phyloP scores from a whole-genome alignment of 176 grass and related monocot species.

The Carex scoparia region DNA sequence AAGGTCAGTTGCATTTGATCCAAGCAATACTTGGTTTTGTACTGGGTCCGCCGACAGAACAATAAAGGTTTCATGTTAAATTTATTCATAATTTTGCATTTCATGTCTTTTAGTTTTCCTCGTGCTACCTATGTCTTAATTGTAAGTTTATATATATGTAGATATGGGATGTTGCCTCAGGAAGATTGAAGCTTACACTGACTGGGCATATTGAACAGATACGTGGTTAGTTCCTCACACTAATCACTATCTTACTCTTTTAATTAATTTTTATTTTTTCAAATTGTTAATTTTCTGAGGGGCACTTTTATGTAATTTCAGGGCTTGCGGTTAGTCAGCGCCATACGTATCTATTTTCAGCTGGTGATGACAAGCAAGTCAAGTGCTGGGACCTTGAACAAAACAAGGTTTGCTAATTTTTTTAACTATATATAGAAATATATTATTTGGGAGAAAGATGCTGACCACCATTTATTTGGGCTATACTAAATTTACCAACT shows the following conservation, averaged over 20 bases:
- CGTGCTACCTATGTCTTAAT: background rate
- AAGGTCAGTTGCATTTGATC: conserved; percentile 89
- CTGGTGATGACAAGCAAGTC: conserved; percentile 99
- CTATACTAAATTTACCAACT: too few relatives aligned
- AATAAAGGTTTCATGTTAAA: conserved; percentile 59
- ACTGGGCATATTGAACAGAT: conserved; percentile 97
- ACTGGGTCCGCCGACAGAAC: conserved; percentile 89
- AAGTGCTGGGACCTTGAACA: conserved; percentile 99
- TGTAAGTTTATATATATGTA: conserved; percentile 32
- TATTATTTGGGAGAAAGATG: background rate
- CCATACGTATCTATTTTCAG: conserved; percentile 97
- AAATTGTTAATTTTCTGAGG: conserved; percentile 6
- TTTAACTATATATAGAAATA: background rate
- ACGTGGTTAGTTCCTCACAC: conserved; percentile 49
- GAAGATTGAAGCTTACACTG: conserved; percentile 89
- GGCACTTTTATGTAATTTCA: conserved; percentile 31
- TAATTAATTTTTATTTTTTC: background rate
- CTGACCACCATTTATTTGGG: background rate
- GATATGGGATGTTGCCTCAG: conserved; percentile 99
- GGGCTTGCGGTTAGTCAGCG: conserved; percentile 91
- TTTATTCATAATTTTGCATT: background rate
- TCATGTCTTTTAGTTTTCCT: background rate
- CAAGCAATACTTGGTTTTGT: conserved; percentile 91
- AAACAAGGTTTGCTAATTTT: conserved; percentile 68
- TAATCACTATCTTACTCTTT: background rate